Conservation (phyloP, 2,329 filamentous ascomycete genomes). For the Colletotrichum theobromicola region DNA sequence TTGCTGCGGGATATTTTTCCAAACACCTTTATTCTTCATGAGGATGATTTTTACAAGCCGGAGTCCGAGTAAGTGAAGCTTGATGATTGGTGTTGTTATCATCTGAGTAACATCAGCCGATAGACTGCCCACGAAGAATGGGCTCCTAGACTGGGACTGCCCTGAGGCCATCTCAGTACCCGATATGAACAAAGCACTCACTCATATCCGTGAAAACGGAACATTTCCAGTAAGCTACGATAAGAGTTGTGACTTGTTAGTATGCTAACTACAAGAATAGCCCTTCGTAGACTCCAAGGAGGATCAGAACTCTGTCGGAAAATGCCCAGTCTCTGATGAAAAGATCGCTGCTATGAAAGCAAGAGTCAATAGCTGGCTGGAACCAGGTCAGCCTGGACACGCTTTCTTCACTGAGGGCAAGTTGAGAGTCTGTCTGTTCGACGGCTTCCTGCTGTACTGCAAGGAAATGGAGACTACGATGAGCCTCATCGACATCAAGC, state of each 20-base stretch:
- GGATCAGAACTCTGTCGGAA: conserved; percentile 66
- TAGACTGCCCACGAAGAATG: conserved; percentile 61
- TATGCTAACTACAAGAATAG: conserved; percentile 31
- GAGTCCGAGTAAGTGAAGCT: conserved; percentile 67
- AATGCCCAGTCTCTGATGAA: conserved; percentile 54
- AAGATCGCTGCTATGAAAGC: conserved; percentile 51
- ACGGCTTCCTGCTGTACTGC: conserved; percentile 87
- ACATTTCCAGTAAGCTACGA: conserved; percentile 60
- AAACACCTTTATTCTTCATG: conserved; percentile 81
- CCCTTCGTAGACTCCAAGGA: conserved; percentile 60
- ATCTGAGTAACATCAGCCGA: not conserved
- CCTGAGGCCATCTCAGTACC: conserved; percentile 76
- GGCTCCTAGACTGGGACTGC: conserved; percentile 91
- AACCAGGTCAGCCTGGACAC: conserved; percentile 49
- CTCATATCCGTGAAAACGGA: conserved; percentile 73
- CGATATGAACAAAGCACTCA: conserved; percentile 69
- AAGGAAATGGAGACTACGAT: conserved; percentile 59
- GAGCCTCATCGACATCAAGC: conserved; percentile 71
- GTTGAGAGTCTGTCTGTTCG: conserved; percentile 73
- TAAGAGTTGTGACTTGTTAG: not conserved
- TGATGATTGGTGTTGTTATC: not conserved
- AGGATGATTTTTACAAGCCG: conserved; percentile 93
- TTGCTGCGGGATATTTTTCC: conserved; percentile 84
- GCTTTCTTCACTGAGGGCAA: conserved; percentile 29
- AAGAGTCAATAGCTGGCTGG: conserved; percentile 53